Conservation (phyloP, 768 basidiomycete genomes). For the Chiua virens region DNA sequence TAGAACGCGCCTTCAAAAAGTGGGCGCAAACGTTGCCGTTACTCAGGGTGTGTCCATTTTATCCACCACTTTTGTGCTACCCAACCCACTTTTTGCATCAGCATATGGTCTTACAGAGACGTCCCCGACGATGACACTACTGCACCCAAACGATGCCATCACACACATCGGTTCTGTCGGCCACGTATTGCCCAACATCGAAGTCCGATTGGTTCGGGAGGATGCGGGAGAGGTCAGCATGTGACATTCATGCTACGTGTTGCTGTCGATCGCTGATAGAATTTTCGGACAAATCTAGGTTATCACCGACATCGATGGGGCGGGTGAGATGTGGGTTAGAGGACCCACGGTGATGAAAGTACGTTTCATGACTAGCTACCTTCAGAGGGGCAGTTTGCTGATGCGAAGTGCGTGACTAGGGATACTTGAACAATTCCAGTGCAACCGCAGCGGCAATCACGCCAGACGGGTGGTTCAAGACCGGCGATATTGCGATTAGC, state of each 20-base stretch:
- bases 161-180: conserved; percentile 69
- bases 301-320: conserved; percentile 35
- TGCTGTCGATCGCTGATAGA: not conserved
- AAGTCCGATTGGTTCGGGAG: conserved; percentile 69
- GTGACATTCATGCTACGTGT: too few species aligned
- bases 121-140: conserved; percentile 65
- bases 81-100: conserved; percentile 18
- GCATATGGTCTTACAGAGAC: conserved; percentile 88
- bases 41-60: conserved; percentile 46
- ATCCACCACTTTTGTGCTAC: not conserved
- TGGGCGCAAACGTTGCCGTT: conserved; percentile 42
- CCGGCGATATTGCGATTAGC: conserved; percentile 76
- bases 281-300: conserved; percentile 6
- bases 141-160: conserved; percentile 42
- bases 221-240: conserved; percentile 47
- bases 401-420: conserved; percentile 38
- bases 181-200: conserved; percentile 67
- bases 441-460: conserved; percentile 75
- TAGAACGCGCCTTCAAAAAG: conserved; percentile 37
- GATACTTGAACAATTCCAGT: conserved; percentile 70
- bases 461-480: conserved; percentile 81
- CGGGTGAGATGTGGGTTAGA: conserved; percentile 81
- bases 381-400: not conserved
- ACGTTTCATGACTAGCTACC: not conserved
- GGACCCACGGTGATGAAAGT: conserved; percentile 84